These are phyloP conservation scores for Globisporangium emineosum DNA, from an alignment of 352 stramenopile genomes.

Conservation along the genomic window DNA sequence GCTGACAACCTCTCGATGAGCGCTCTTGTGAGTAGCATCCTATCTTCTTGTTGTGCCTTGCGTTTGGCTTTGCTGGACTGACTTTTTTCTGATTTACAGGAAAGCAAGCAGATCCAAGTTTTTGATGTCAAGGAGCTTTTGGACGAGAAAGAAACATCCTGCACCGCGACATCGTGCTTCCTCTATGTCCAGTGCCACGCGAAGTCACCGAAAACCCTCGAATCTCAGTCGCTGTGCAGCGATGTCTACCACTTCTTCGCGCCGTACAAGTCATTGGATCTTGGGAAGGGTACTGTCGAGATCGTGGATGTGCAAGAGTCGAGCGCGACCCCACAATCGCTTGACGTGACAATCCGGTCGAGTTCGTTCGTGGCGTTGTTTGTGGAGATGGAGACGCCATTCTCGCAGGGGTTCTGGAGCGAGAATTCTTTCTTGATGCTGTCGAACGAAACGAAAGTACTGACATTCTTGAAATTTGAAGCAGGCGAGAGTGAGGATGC, in stretches of 20 bases:
- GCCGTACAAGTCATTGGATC: constrained; percentile 58
- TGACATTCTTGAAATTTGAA: constrained; percentile 42
- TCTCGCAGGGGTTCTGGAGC: constrained; percentile 61
- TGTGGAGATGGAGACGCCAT: constrained; percentile 54
- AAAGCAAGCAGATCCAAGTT: constrained; percentile 33
- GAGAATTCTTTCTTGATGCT: constrained; percentile 75
- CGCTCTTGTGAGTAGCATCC: constrained; percentile 31
- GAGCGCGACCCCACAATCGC: constrained; percentile 4
- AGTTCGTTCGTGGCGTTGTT: constrained; percentile 70
- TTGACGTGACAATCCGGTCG: constrained; percentile 46
- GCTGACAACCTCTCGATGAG: constrained; percentile 23
- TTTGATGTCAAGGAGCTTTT: constrained; percentile 31
- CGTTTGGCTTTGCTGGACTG: constrained; percentile 5
- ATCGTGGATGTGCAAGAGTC: constrained; percentile 16
- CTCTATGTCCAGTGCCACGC: constrained; percentile 36
- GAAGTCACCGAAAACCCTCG: constrained; percentile 10
- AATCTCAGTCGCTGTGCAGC: constrained; percentile 23
- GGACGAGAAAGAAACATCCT: constrained; percentile 32
- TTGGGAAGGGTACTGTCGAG: constrained; percentile 33
- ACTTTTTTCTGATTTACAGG: constrained; percentile 19
- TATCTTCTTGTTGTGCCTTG: background rate
- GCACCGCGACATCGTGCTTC: constrained; percentile 50
- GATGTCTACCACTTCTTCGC: constrained; percentile 67
- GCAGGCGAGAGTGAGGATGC: constrained; percentile 3
- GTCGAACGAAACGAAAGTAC: constrained; percentile 42